These are phyloP conservation scores for Trichophyton equinum DNA, from an alignment of 2,329 filamentous ascomycete genomes.

Conservation along the genomic window DNA sequence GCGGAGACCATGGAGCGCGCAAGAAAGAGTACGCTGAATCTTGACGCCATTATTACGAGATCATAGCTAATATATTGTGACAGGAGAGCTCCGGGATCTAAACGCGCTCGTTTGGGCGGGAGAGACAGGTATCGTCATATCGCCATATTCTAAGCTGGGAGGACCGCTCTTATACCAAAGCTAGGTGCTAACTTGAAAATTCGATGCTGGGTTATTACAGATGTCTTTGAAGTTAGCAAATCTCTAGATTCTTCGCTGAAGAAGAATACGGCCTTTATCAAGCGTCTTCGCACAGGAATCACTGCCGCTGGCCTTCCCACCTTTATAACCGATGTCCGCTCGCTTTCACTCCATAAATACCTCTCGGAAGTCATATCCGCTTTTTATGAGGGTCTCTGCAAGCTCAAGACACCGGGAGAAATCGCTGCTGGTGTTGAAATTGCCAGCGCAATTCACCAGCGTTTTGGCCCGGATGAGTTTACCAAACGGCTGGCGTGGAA, in stretches of 20 bases:
- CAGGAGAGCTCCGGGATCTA: constrained; percentile 80
- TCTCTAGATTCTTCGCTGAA: constrained; percentile 90
- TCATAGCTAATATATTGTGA: background rate
- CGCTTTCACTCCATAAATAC: constrained; percentile 87
- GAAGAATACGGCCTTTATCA: constrained; percentile 97
- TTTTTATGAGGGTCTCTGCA: constrained; percentile 86
- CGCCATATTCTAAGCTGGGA: constrained; percentile 8
- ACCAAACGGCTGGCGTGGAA: constrained; percentile 88
- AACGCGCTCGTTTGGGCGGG: constrained; percentile 83
- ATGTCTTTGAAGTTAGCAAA: constrained; percentile 62
- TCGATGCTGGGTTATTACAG: constrained; percentile 32
- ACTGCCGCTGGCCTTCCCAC: constrained; percentile 65
- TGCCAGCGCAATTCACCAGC: constrained; percentile 86
- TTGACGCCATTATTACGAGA: background rate
- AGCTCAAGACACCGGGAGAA: constrained; percentile 81
- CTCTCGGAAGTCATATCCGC: constrained; percentile 93
- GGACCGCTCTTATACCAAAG: constrained; percentile 2
- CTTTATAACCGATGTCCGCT: constrained; percentile 80
- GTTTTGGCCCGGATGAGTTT: constrained; percentile 81
- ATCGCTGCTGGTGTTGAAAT: constrained; percentile 86
- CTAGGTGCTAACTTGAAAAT: constrained; percentile 14
- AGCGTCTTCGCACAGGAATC: constrained; percentile 81
- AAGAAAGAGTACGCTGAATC: constrained; percentile 34
- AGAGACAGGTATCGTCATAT: constrained; percentile 54
- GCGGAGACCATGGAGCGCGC: constrained; percentile 34